phyloP scores from a whole-genome alignment of 805 yeast genomes.

The Maudiozyma bulderi region DNA sequence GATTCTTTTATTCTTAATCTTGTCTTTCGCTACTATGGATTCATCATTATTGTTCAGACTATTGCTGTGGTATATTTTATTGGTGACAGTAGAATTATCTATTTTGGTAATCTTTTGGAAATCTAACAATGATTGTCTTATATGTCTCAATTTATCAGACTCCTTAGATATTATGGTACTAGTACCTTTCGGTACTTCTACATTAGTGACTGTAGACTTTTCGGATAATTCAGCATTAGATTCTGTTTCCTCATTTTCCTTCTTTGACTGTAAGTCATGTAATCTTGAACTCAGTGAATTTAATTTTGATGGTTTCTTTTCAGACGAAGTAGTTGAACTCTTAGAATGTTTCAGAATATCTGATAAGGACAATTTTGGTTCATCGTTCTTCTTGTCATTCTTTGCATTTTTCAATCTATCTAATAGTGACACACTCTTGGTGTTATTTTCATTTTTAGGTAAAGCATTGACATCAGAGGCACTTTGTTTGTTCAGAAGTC shows the following conservation, averaged over 20 bases:
- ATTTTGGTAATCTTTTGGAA: neutral
- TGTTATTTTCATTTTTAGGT: neutral
- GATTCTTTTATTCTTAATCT: conserved; percentile 5
- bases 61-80: neutral
- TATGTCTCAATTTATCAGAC: too few species aligned
- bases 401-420: neutral
- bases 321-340: neutral
- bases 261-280: neutral
- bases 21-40: neutral
- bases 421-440: neutral
- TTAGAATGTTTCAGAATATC: conserved; percentile 1
- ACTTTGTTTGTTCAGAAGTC: conserved; percentile 7
- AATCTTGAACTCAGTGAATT: neutral
- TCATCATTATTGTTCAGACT: neutral
- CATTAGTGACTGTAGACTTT: neutral
- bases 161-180: too few species aligned
- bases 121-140: neutral
- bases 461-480: too few species aligned
- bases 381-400: neutral
- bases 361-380: neutral
- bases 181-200: neutral
- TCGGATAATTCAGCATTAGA: neutral
- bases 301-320: neutral
- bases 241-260: neutral
- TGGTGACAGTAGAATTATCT: neutral